phyloP scores from a whole-genome alignment of 2,329 filamentous ascomycete genomes.

The Arthroderma sp. region DNA sequence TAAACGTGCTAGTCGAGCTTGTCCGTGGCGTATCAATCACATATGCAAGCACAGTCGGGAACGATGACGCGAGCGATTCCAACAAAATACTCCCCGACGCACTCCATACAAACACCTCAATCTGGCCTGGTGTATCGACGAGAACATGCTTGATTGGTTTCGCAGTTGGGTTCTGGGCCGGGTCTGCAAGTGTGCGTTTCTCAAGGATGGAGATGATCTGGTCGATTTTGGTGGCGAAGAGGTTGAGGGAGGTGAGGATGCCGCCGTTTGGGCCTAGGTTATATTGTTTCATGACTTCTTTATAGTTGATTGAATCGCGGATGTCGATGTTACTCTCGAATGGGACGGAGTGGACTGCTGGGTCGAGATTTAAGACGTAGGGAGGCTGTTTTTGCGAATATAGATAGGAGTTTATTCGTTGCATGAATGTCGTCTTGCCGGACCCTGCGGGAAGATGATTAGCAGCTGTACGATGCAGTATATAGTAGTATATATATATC shows the following conservation, averaged over 20 bases:
- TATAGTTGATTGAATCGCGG: constrained; percentile 96
- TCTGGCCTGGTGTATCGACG: constrained; percentile 92
- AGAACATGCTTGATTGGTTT: constrained; percentile 69
- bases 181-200: constrained; percentile 57
- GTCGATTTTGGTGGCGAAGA: constrained; percentile 96
- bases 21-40: constrained; percentile 94
- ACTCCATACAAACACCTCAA: constrained; percentile 98
- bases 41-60: constrained; percentile 94
- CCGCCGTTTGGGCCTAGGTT: constrained; percentile 95
- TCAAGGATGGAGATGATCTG: constrained; percentile 82
- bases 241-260: constrained; percentile 86
- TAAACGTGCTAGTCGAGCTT: constrained; percentile 87
- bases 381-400: constrained; percentile 68
- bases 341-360: constrained; percentile 81
- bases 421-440: constrained; percentile 99
- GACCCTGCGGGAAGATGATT: constrained; percentile 44
- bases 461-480: background rate
- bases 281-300: constrained; percentile 99
- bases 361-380: constrained; percentile 95
- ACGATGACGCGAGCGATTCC: constrained; percentile 80
- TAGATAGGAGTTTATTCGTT: constrained; percentile 86
- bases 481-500: background rate
- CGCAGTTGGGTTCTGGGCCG: constrained; percentile 37
- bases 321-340: constrained; percentile 99
- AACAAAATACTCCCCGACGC: constrained; percentile 89